Evolutionary conservation across 2,329 filamentous ascomycete genomes (phyloP).

Genomic region (Aureobasidium sp.): DNA sequence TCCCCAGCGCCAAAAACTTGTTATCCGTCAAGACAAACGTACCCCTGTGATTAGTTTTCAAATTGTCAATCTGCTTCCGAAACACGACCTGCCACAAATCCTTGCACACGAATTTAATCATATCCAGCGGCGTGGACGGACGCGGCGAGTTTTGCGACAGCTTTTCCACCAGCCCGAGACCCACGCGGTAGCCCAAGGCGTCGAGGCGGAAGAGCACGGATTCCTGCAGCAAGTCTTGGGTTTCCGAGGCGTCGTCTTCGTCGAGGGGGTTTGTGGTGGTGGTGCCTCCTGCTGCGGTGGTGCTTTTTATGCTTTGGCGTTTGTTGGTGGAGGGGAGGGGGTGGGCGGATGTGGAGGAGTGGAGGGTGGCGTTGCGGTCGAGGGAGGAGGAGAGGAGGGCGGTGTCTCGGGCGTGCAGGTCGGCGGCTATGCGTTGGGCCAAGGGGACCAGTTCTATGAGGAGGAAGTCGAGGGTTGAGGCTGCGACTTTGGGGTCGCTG

Average conservation of each 20-base stretch:
- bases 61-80: constrained; percentile 93
- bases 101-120: constrained; percentile 98
- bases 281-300: not conserved
- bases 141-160: constrained; percentile 44
- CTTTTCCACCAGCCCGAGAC: constrained; percentile 81
- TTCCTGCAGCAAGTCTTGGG: constrained; percentile 76
- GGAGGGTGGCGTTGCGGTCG: not conserved
- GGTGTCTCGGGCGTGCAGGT: constrained; percentile 50
- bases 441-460: constrained; percentile 95
- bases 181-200: constrained; percentile 78
- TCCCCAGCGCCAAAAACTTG: constrained; percentile 74
- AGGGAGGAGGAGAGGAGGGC: constrained; percentile 22
- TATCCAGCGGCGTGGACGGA: constrained; percentile 85
- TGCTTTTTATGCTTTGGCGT: constrained; percentile 16
- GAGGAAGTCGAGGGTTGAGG: constrained; percentile 85
- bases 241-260: constrained; percentile 33
- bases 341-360: not conserved
- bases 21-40: constrained; percentile 96
- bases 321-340: not conserved
- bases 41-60: constrained; percentile 95
- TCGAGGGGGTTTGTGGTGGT: not conserved
- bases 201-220: constrained; percentile 80
- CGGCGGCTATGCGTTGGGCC: constrained; percentile 74
- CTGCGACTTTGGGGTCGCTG: constrained; percentile 44
- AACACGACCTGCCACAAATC: constrained; percentile 94